Percentiles rank a stretch among this genome's conserved stretches.
These are phyloP conservation scores for Rhododendron mucronatum DNA, from an alignment of 148 eudicot genomes.

Conservation along the genomic window DNA sequence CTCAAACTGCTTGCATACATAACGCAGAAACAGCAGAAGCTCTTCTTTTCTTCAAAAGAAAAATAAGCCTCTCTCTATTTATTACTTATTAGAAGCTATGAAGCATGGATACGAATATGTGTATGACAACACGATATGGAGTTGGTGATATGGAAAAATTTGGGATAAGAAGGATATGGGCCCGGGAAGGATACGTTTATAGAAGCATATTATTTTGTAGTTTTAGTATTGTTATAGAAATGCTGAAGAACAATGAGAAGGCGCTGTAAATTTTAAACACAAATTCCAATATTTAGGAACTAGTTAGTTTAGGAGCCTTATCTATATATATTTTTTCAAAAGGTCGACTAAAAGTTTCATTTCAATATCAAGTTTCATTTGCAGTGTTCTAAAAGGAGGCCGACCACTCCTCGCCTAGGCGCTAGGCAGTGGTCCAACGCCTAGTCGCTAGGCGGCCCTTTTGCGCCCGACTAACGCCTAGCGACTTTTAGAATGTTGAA, in stretches of 20 bases:
- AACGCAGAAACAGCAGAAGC: neutral
- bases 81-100: neutral
- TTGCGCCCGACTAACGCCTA: too few relatives aligned
- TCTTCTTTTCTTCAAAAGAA: neutral
- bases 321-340: neutral
- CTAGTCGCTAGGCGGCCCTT: too few relatives aligned
- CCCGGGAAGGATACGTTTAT: neutral
- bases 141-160: neutral
- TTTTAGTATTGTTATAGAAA: neutral
- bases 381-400: too few relatives aligned
- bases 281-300: neutral
- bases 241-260: neutral
- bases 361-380: neutral
- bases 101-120: neutral
- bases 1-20: neutral
- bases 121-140: neutral
- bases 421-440: too few relatives aligned
- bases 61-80: neutral
- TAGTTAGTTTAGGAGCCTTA: neutral
- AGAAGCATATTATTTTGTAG: neutral
- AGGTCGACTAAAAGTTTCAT: neutral
- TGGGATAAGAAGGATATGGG: neutral
- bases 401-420: too few relatives aligned
- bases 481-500: neutral
- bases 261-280: neutral